Base-by-base conservation (phyloP, 1,284 basidiomycete genomes). In the Lentinus polychrous region DNA sequence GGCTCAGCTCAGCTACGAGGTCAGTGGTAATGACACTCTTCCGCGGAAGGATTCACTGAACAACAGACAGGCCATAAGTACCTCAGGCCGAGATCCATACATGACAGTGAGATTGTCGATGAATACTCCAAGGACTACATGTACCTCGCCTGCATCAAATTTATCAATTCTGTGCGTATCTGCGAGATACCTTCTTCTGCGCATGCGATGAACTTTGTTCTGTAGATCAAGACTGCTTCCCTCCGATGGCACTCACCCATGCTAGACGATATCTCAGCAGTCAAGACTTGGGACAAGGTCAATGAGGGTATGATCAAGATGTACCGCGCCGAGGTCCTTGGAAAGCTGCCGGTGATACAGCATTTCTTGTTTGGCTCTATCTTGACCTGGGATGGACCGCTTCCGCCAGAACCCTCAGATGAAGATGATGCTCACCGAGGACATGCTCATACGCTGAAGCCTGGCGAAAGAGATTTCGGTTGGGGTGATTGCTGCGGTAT, bases 281-380 rank as follows among this genome's bases (percentile, higher is more conserved):
- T 96, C 48, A 96, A 94, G 68, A 90, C 91, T 1, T 98, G 94
- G 94, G 84, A 89, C 61, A 98, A 98, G 66, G 93, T 98, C 55
- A 97, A 99, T 65, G 70, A 76, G n/a, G 96, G 95, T 8, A 97
- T 99, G 93, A 77, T 91, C 65, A 99, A 98, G 68, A 99, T 99
- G 95, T 98, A 94, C 68, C 78, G 77, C 35, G 94, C 92, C 32
- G 94, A 99, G 66, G 96, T 99, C 1, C 76, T 99, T 15, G 86
- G 86, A 49, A 98, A 98, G 65, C 81, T 99, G 3, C 95, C 96
- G 0, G 94, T 99, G 49, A 84, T 94, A 35, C 95, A 99, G 69
- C 95, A 98, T 67, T 94, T 97, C 64, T 74, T 95, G 44, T 99
- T 99, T 59, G 95, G 96, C 14, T 84, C 82, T 4, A 69, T 98